Conservation (phyloP, 1,284 basidiomycete species). For the Lentinula novae-zelandiae region DNA sequence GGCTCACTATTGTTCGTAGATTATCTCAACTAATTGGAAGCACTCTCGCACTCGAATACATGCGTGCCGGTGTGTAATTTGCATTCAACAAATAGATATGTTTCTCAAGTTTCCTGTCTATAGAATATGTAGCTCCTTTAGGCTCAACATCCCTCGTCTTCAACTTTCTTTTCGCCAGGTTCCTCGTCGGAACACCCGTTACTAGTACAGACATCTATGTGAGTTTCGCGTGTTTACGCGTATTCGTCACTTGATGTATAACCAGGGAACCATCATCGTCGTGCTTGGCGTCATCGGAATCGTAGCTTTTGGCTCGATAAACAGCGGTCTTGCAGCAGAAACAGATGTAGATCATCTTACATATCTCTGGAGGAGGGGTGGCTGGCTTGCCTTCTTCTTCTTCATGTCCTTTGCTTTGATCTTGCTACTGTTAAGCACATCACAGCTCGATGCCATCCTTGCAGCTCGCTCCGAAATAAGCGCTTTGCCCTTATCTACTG, state of each 20-base stretch:
- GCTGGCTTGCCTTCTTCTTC: constrained; percentile 89
- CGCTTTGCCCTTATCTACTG: constrained; percentile 45
- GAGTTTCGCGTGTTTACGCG: constrained; percentile 18
- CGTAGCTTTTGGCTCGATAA: constrained; percentile 82
- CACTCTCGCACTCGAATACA: constrained; percentile 82
- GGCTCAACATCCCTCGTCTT: constrained; percentile 84
- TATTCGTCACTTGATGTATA: neutral
- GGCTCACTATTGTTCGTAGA: constrained; percentile 30
- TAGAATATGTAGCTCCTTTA: constrained; percentile 83
- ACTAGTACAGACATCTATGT: constrained; percentile 79
- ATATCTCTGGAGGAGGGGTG: constrained; percentile 74
- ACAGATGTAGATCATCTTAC: constrained; percentile 74
- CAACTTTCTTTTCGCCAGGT: constrained; percentile 84
- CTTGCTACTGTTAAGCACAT: constrained; percentile 60
- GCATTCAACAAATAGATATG: neutral
- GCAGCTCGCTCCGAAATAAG: constrained; percentile 60
- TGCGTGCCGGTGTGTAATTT: constrained; percentile 64
- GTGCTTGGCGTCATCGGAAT: constrained; percentile 82
- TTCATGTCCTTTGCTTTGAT: constrained; percentile 70
- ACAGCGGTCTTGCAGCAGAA: constrained; percentile 66
- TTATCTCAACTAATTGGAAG: constrained; percentile 83
- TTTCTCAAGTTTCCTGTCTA: constrained; percentile 9
- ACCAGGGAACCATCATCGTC: constrained; percentile 76
- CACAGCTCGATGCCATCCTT: constrained; percentile 68
- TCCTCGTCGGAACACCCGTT: constrained; percentile 79